These are phyloP conservation scores for Echinochloa phyllopogon DNA, from an alignment of 176 grass and related monocot species.

Conservation along the genomic window DNA sequence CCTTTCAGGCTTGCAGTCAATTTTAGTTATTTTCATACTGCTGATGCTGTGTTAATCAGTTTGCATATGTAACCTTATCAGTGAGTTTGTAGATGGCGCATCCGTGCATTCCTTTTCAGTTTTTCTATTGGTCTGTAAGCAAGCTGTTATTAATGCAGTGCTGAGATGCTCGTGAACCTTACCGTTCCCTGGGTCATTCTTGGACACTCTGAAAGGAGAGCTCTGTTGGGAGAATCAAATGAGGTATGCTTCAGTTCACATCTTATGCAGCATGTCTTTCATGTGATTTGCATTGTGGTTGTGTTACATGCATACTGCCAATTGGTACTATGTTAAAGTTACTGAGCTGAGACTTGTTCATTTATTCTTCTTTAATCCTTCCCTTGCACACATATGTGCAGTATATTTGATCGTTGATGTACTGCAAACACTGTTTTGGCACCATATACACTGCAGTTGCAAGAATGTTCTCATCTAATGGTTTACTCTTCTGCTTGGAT, in stretches of 20 bases:
- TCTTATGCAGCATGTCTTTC: neutral
- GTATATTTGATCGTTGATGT: neutral
- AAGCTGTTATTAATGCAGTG: slow-evolving; percentile 57
- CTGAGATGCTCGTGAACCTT: slow-evolving; percentile 94
- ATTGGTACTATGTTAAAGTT: neutral
- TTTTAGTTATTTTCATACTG: neutral
- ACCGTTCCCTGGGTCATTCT: slow-evolving; percentile 90
- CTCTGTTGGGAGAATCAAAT: slow-evolving; percentile 83
- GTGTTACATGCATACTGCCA: neutral
- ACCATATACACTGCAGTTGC: neutral
- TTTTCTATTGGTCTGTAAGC: neutral
- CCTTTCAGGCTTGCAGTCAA: neutral
- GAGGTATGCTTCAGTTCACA: slow-evolving; percentile 56
- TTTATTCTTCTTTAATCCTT: neutral
- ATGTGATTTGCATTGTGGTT: neutral
- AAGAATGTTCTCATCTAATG: neutral
- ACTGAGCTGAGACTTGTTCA: neutral
- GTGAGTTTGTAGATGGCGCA: neutral
- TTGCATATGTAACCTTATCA: neutral
- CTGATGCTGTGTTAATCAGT: neutral
- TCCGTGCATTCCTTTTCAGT: neutral
- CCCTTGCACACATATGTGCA: neutral
- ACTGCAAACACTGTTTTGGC: neutral
- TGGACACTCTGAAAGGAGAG: slow-evolving; percentile 95
- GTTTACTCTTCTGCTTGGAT: neutral